These are phyloP conservation scores for Parathielavia hyrcaniae DNA, from an alignment of 495 filamentous ascomycete genomes.

Conservation along the genomic window DNA sequence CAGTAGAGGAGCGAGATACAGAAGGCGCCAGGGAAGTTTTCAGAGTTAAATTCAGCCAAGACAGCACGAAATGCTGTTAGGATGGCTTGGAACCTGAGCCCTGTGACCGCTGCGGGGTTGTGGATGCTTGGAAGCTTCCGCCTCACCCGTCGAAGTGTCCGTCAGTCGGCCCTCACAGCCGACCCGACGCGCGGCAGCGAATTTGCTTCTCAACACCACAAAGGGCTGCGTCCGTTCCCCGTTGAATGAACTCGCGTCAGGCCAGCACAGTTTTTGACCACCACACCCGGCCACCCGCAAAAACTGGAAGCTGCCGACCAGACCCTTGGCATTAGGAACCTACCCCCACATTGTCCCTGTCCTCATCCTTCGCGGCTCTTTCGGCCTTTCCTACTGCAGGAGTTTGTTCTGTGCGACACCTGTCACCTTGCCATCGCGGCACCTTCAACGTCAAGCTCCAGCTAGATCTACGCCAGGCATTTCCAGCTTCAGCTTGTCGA, in stretches of 20 bases:
- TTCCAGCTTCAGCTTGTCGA: background rate
- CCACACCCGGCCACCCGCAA: conserved; percentile 8
- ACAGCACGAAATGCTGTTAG: too few relatives aligned
- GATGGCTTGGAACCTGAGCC: background rate
- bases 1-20: too few relatives aligned
- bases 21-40: too few relatives aligned
- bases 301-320: background rate
- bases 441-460: background rate
- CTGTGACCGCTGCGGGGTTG: conserved; percentile 7
- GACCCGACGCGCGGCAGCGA: conserved; percentile 11
- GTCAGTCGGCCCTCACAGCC: conserved; percentile 6
- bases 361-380: conserved; percentile 7
- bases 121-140: conserved; percentile 2
- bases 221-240: background rate
- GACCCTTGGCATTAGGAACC: too few relatives aligned
- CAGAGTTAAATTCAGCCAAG: too few relatives aligned
- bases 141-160: background rate
- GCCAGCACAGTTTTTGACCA: background rate
- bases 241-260: background rate
- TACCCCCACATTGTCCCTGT: conserved; percentile 10
- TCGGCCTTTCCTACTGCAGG: background rate
- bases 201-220: background rate
- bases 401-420: background rate
- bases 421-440: background rate
- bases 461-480: background rate